Percentiles rank a stretch among this genome's conserved stretches.
Evolutionary conservation across 352 stramenopile species (phyloP).

Genomic region (Phytophthora brassicae): DNA sequence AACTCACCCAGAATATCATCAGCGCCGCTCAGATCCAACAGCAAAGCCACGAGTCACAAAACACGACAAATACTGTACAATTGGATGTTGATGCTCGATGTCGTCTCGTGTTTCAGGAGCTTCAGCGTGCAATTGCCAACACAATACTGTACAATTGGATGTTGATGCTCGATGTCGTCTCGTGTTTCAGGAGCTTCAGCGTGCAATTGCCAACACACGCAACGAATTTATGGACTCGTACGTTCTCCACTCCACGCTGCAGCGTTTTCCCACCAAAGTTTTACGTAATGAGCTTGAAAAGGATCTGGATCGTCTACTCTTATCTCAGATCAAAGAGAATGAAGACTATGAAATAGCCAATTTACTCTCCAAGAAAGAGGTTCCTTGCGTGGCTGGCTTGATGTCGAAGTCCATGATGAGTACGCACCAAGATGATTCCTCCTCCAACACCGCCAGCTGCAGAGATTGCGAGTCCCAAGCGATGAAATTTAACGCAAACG

Average conservation of each 20-base stretch:
- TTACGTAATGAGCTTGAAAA: slow-evolving; percentile 90
- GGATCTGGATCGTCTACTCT: slow-evolving; percentile 89
- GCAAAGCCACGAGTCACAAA: slow-evolving; percentile 27
- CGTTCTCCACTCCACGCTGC: slow-evolving; percentile 86
- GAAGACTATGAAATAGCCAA: no score
- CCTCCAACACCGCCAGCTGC: slow-evolving; percentile 51
- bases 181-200: slow-evolving; percentile 91
- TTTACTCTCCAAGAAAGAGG: no score
- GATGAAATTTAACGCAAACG: slow-evolving; percentile 44
- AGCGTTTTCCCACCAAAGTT: slow-evolving; percentile 90
- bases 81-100: slow-evolving; percentile 88
- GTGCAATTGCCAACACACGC: slow-evolving; percentile 76
- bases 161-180: no score
- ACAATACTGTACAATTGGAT: no score
- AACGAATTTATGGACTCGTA: slow-evolving; percentile 91
- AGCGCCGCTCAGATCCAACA: slow-evolving; percentile 42
- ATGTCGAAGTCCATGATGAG: slow-evolving; percentile 61
- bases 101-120: no score
- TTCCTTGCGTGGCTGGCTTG: slow-evolving; percentile 55
- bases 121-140: no score
- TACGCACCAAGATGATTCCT: slow-evolving; percentile 48
- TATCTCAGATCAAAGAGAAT: slow-evolving; percentile 79
- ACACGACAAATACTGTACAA: slow-evolving; percentile 46
- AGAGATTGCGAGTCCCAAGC: slow-evolving; percentile 37
- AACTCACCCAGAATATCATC: slow-evolving; percentile 54